phyloP scores from a whole-genome alignment of 2,329 filamentous ascomycete species.

The Aspergillus quadricinctus region DNA sequence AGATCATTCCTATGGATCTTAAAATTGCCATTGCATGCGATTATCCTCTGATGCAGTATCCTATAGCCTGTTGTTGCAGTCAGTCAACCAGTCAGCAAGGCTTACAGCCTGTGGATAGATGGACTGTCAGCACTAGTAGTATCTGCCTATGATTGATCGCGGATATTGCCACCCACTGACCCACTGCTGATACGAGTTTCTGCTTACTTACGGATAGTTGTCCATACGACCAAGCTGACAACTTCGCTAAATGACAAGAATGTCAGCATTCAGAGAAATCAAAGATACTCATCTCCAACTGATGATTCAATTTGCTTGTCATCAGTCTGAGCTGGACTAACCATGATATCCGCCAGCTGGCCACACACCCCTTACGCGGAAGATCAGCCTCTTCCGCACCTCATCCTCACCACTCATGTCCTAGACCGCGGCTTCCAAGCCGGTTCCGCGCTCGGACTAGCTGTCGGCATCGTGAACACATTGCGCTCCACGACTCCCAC shows the following conservation, averaged over 20 bases:
- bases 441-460: conserved; percentile 48
- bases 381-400: conserved; percentile 54
- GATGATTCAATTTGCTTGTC: background rate
- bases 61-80: background rate
- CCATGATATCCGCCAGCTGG: conserved; percentile 26
- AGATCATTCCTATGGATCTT: background rate
- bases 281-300: background rate
- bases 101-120: background rate
- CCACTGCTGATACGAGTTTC: too few relatives aligned
- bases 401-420: conserved; percentile 58
- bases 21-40: background rate
- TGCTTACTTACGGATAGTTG: too few relatives aligned
- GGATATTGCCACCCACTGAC: background rate
- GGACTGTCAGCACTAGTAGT: background rate
- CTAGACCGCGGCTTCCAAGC: conserved; percentile 53
- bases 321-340: background rate
- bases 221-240: too few relatives aligned
- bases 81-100: too few relatives aligned
- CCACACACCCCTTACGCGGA: conserved; percentile 58
- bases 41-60: background rate
- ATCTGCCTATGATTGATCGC: too few relatives aligned
- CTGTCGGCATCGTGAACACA: conserved; percentile 28
- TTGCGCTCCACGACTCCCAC: conserved; percentile 19
- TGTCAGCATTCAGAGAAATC: background rate
- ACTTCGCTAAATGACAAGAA: background rate